phyloP scores from a whole-genome alignment of 2,329 filamentous ascomycete genomes.

The Mycosphaerella sp. region DNA sequence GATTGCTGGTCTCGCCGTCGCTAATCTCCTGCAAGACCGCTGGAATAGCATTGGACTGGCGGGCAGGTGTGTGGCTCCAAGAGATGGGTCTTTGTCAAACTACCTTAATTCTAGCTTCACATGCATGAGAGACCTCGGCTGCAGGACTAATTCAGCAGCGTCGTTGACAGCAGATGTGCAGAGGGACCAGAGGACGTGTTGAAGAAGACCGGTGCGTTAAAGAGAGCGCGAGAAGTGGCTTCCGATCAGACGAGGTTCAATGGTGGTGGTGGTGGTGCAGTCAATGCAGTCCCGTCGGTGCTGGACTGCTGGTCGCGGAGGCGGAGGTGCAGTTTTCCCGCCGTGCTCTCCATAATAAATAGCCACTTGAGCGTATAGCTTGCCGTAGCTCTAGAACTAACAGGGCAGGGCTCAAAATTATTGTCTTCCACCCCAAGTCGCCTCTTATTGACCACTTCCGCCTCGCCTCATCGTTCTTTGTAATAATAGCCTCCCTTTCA shows the following conservation, averaged over 20 bases:
- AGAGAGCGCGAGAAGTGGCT: not conserved
- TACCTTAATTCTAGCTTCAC: slow-evolving; percentile 11
- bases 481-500: slow-evolving; percentile 2
- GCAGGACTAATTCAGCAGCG: not conserved
- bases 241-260: not conserved
- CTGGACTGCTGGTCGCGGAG: not conserved
- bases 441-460: not conserved
- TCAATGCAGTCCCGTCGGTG: not conserved
- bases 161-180: not conserved
- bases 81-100: slow-evolving; percentile 1
- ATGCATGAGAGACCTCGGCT: slow-evolving; percentile 14
- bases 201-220: not conserved
- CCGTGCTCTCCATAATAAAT: not conserved
- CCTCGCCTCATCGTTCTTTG: slow-evolving; percentile 5
- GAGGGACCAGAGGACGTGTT: not conserved
- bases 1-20: slow-evolving; percentile 34
- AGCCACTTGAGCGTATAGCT: not conserved
- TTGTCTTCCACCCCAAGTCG: not conserved
- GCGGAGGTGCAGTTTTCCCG: not conserved
- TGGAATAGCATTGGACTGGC: slow-evolving; percentile 43
- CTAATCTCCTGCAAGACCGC: slow-evolving; percentile 36
- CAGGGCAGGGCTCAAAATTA: not conserved
- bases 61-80: not conserved
- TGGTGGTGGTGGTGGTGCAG: too few relatives aligned
- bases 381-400: not conserved